Evolutionary conservation across 2,329 filamentous ascomycete genomes (phyloP).

Genomic region (Paraphoma chrysanthemicola): DNA sequence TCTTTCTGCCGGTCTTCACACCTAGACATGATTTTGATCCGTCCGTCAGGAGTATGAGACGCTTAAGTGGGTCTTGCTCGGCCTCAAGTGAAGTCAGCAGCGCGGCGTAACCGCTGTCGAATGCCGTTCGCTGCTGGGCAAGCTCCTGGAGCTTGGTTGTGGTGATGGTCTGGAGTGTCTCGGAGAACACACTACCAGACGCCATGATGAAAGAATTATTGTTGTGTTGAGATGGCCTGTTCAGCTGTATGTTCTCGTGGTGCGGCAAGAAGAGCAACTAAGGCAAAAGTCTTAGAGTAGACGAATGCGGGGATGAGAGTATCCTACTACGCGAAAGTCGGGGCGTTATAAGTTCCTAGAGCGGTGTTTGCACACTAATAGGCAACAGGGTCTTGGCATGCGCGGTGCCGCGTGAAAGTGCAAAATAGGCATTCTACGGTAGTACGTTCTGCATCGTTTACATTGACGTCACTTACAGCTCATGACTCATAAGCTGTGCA

Average conservation of each 20-base stretch:
- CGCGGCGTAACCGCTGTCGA: conserved; percentile 36
- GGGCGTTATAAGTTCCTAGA: background rate
- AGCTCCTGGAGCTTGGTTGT: conserved; percentile 47
- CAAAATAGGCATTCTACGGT: background rate
- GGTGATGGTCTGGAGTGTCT: conserved; percentile 46
- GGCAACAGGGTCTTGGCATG: background rate
- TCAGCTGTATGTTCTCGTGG: background rate
- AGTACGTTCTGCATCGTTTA: background rate
- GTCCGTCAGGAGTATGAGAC: conserved; percentile 32
- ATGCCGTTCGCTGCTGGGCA: conserved; percentile 40
- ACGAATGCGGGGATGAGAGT: background rate
- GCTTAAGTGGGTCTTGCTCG: conserved; percentile 29
- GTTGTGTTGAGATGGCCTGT: background rate
- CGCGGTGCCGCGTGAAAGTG: background rate
- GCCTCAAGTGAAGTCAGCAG: conserved; percentile 18
- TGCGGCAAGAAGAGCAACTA: background rate
- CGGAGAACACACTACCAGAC: conserved; percentile 42
- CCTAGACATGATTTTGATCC: conserved; percentile 39
- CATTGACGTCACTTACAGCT: background rate
- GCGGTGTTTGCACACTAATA: background rate
- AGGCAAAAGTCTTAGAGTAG: too few relatives aligned
- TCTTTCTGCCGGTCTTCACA: conserved; percentile 21
- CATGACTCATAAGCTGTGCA: background rate
- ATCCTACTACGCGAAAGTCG: background rate
- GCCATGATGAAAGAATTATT: background rate